phyloP scores from a whole-genome alignment of 306 rosid species.

The Castanospermum australe region DNA sequence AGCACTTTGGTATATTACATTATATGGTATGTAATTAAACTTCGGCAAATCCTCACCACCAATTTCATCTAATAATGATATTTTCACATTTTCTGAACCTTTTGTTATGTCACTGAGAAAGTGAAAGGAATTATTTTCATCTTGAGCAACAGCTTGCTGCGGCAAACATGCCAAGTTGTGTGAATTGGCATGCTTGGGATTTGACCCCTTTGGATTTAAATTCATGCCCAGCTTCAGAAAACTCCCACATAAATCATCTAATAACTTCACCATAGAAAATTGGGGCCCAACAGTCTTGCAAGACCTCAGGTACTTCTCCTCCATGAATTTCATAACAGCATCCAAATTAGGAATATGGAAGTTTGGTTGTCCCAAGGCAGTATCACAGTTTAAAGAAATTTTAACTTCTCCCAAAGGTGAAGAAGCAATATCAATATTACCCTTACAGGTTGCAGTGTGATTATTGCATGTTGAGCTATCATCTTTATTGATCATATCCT shows the following conservation, averaged over 20 bases:
- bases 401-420: slow-evolving; percentile 44
- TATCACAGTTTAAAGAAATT: slow-evolving; percentile 38
- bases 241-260: slow-evolving; percentile 42
- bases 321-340: slow-evolving; percentile 38
- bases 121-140: slow-evolving; percentile 21
- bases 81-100: slow-evolving; percentile 69
- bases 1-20: slow-evolving; percentile 68
- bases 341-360: slow-evolving; percentile 32
- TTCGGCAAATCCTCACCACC: slow-evolving; percentile 60
- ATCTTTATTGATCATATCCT: slow-evolving; percentile 11
- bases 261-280: slow-evolving; percentile 34
- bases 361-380: slow-evolving; percentile 30
- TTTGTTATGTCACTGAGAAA: slow-evolving; percentile 60
- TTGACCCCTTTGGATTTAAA: slow-evolving; percentile 18
- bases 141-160: slow-evolving; percentile 20
- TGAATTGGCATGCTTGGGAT: slow-evolving; percentile 20
- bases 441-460: background rate
- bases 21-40: slow-evolving; percentile 74
- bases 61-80: slow-evolving; percentile 61
- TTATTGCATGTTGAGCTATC: slow-evolving; percentile 3
- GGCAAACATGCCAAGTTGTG: background rate
- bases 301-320: slow-evolving; percentile 35
- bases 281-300: slow-evolving; percentile 21
- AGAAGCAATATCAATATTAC: slow-evolving; percentile 40
- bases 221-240: slow-evolving; percentile 38